Conservation (phyloP, 1,284 basidiomycete genomes). For the Ustilago loliicola region DNA sequence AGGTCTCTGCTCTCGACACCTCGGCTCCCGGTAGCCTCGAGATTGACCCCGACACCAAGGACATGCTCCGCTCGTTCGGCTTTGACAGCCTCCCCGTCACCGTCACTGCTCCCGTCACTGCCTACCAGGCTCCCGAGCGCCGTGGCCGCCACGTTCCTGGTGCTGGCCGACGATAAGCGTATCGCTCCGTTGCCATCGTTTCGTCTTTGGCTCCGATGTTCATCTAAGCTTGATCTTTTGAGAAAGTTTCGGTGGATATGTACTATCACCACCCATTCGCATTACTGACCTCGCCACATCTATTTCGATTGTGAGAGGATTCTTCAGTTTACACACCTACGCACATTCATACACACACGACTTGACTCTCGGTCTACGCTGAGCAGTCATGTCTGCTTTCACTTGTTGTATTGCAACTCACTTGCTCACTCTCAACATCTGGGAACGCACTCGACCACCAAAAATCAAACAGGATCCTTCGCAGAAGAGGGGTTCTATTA, state of each 20-base stretch:
- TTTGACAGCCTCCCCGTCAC: constrained; percentile 69
- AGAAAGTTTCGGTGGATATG: constrained; percentile 22
- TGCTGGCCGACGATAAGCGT: constrained; percentile 68
- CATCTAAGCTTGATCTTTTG: background rate
- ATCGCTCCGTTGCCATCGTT: constrained; percentile 16
- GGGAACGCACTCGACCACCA: constrained; percentile 25
- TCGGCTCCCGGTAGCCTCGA: constrained; percentile 66
- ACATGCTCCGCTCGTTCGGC: constrained; percentile 68
- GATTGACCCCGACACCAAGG: constrained; percentile 71
- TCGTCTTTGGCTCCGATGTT: background rate
- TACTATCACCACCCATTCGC: constrained; percentile 37
- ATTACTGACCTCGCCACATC: constrained; percentile 8
- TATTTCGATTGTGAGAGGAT: constrained; percentile 1
- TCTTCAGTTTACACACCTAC: background rate
- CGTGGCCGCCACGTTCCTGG: constrained; percentile 68
- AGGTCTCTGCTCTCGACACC: constrained; percentile 70
- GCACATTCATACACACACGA: constrained; percentile 21
- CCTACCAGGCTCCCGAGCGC: constrained; percentile 66
- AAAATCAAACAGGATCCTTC: constrained; percentile 44
- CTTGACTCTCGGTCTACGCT: background rate
- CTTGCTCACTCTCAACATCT: constrained; percentile 6
- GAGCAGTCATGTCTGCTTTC: background rate
- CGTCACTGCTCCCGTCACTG: constrained; percentile 67
- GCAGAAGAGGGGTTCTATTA: constrained; percentile 45
- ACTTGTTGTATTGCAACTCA: constrained; percentile 40